Base-by-base conservation (phyloP, 1,284 basidiomycete genomes). In the Moesziomyces parantarcticus region DNA sequence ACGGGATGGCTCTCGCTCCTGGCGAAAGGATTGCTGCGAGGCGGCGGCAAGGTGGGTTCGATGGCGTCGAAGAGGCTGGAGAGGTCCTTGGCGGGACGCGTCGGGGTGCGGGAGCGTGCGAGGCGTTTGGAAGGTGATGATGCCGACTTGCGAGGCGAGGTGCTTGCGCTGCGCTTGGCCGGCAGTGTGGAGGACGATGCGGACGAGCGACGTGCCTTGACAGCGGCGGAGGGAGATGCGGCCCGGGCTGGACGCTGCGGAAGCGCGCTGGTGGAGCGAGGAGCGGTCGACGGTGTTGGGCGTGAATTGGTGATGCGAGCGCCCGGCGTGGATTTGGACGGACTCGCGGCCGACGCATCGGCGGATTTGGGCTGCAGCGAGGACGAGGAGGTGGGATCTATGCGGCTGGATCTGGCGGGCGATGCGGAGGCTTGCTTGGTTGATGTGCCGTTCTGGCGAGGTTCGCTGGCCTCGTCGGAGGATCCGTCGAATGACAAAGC, bases 1-100 rank as follows among this genome's bases (percentile, higher is more conserved):
- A 9, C 56, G 2, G 69, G 69, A 29, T 58, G 56, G 36, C 69
- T 72, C 42, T 66, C 69, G 49, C 69, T 72, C n/a, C 69, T 48
- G 7, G 45, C 49, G 26, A 72, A 72, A 6, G 69, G 59, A 40
- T 29, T 29, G 29, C 49, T 46, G 34, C 59, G 63, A 25, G 59
- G 16, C 10, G 44, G 58, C 23, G 55, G 55, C 34, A 65, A 21
- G 9, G 58, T 58, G 11, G 62, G 51, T 34, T 61, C 51, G 51
- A 72, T 72, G 43, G 58, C 55, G 40, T 72, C 69, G 44, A 72
- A 72, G 20, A 72, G 59, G 40, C 59, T 59, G 26, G 54, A 39
- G 39, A 72, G 63, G 20, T 72, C 69, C 43, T 72, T 59, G 11
- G 69, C 63, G 22, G 69, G 69, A 6, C 63, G 51, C 13, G 69